Conservation (phyloP, 225 moss, liverwort and hornwort genomes). For the Marchantia polymorpha region DNA sequence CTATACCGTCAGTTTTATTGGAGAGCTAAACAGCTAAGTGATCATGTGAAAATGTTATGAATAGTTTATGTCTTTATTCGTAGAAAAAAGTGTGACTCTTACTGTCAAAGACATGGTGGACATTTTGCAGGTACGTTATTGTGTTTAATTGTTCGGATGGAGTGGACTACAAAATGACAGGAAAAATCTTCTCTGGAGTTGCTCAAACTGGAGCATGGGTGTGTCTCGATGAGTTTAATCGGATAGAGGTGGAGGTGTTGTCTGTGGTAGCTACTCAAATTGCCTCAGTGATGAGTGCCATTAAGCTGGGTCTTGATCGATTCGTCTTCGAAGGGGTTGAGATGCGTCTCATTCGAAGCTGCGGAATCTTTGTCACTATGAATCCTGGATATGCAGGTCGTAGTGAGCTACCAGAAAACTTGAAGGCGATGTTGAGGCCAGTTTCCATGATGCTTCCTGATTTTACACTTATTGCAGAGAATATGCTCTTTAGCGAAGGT, state of each 20-base stretch:
- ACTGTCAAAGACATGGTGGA: background rate
- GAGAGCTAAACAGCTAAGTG: too few relatives aligned
- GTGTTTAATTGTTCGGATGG: conserved; percentile 86
- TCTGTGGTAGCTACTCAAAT: conserved; percentile 81
- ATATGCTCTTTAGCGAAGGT: conserved; percentile 89
- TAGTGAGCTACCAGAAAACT: conserved; percentile 79
- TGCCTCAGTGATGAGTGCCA: conserved; percentile 64
- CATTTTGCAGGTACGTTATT: conserved; percentile 63
- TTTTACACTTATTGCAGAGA: conserved; percentile 80
- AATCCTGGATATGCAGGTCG: conserved; percentile 86
- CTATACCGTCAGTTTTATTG: background rate
- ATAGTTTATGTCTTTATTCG: too few relatives aligned
- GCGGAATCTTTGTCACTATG: conserved; percentile 91
- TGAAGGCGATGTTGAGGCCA: conserved; percentile 86
- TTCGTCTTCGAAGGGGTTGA: conserved; percentile 72
- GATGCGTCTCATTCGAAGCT: conserved; percentile 71
- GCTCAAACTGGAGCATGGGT: conserved; percentile 84
- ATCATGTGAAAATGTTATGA: too few relatives aligned
- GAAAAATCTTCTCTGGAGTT: conserved; percentile 69
- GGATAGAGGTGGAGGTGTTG: conserved; percentile 78
- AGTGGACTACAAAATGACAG: conserved; percentile 78
- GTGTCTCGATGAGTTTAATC: conserved; percentile 80
- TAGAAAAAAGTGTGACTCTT: too few relatives aligned
- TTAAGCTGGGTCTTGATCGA: conserved; percentile 52
- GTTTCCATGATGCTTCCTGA: conserved; percentile 95